Base-by-base conservation (phyloP, 768 basidiomycete species). In the Mycena epipterygia region DNA sequence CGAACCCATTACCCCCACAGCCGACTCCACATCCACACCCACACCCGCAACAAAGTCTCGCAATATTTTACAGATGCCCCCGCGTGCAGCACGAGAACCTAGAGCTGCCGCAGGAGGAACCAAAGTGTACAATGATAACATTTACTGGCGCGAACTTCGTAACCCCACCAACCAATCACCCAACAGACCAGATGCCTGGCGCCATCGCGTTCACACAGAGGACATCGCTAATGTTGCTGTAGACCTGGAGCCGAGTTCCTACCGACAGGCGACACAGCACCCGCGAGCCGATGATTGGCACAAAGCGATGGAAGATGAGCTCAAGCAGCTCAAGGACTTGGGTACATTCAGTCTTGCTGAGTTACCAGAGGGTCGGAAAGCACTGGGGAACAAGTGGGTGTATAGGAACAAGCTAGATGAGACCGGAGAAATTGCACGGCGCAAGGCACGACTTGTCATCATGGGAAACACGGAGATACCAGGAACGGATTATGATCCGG, bases 361-460 rank as follows among this genome's bases (percentile, higher is more conserved):
- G 3, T 55, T 76, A 33, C 82, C 81, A 0, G 29, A 68, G 0
- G 74, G 70, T 4, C 2, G 74, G 11, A 79, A 78, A 4, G 60
- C 79, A 0, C 68, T 85, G 0, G 73, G 69, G 1, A 78, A 77
- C 30, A 77, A 76, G 66, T 68, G 76, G 76, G 74, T 79, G 13
- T 83, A 78, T 67, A 68, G 68, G 44, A 61, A 71, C 23, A 84
- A 85, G 64, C 51, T 49, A 25, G 73, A 81, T 48, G 70, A 68
- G 7, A 27, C 60, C 4, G 82, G 82, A 9, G 58, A 61, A 2
- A 55, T 82, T 27, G 61, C 51, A 7, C 63, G 75, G 5, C 76
- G 78, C 70, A 84, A 85, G 67, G 82, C 77, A 6, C 65, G 79
- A 21, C 71, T 83, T 21, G 82, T 82, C 14, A 80, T 81, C 2